Percentiles rank a stretch among this genome's conserved stretches.
phyloP scores from a whole-genome alignment of 148 eudicot species.

The Rhododendron molle region DNA sequence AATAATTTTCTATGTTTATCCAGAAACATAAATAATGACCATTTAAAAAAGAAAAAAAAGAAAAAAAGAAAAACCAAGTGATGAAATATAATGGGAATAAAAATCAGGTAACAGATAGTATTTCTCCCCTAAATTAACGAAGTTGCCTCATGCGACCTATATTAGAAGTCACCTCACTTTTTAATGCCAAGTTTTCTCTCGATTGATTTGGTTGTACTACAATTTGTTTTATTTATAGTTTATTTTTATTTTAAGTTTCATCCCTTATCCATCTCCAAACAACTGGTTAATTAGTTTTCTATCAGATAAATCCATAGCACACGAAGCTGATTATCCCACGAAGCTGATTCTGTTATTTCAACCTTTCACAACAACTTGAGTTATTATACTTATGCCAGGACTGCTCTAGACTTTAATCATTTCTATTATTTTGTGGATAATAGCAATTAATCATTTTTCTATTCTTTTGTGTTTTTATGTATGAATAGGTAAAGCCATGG shows the following conservation, averaged over 20 bases:
- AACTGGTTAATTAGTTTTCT: background rate
- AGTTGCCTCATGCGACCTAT: background rate
- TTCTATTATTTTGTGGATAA: background rate
- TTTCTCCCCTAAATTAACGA: background rate
- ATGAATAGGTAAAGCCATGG: constrained; percentile 69
- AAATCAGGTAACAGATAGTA: background rate
- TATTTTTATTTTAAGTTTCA: background rate
- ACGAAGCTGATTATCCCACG: background rate
- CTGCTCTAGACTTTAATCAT: background rate
- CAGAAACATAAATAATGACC: background rate
- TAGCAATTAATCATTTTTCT: background rate
- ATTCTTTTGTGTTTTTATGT: too few relatives aligned
- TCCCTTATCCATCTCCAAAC: background rate
- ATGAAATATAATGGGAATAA: background rate
- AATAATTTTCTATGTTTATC: background rate
- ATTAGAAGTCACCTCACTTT: background rate
- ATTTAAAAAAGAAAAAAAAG: too few relatives aligned
- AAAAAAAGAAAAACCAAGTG: background rate
- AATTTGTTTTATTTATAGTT: background rate
- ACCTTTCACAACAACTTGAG: background rate
- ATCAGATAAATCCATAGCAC: background rate
- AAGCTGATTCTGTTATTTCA: background rate
- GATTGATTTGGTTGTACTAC: background rate
- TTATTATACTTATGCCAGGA: background rate
- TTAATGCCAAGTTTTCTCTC: background rate